Percentiles rank a stretch among this genome's conserved stretches.
phyloP scores from a whole-genome alignment of 306 rosid species.

The Cicer pinnatifidum region DNA sequence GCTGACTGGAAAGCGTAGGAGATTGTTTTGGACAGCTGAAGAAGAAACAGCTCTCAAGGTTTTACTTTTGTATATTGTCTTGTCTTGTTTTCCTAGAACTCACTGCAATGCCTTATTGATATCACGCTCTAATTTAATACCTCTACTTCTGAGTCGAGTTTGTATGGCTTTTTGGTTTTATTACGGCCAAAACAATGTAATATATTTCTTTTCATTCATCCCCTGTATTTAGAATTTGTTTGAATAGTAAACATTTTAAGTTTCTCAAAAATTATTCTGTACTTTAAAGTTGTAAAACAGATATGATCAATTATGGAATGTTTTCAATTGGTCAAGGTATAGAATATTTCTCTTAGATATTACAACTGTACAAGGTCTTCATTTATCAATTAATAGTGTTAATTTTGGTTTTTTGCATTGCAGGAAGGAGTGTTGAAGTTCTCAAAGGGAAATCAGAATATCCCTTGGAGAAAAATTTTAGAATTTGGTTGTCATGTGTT shows the following conservation, averaged over 20 bases:
- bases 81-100: neutral
- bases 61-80: constrained; percentile 7
- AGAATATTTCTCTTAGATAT: constrained; percentile 18
- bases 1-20: constrained; percentile 33
- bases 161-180: neutral
- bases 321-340: constrained; percentile 12
- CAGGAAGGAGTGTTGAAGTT: constrained; percentile 71
- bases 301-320: neutral
- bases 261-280: constrained; percentile 14
- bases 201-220: constrained; percentile 21
- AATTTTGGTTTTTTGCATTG: constrained; percentile 33
- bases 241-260: constrained; percentile 20
- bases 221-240: constrained; percentile 15
- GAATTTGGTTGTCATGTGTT: constrained; percentile 49
- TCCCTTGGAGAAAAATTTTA: constrained; percentile 56
- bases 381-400: constrained; percentile 27
- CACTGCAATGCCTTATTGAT: neutral
- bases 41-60: constrained; percentile 55
- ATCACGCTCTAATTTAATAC: constrained; percentile 14
- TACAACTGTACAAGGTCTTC: constrained; percentile 5
- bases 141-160: constrained; percentile 23
- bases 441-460: constrained; percentile 42
- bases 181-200: constrained; percentile 11
- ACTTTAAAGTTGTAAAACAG: constrained; percentile 22
- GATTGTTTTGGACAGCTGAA: constrained; percentile 48